Evolutionary conservation across 108 stramenopile species (phyloP), one percentile per base, ranked within the genome.

Genomic region (Bacterosira constricta): DNA sequence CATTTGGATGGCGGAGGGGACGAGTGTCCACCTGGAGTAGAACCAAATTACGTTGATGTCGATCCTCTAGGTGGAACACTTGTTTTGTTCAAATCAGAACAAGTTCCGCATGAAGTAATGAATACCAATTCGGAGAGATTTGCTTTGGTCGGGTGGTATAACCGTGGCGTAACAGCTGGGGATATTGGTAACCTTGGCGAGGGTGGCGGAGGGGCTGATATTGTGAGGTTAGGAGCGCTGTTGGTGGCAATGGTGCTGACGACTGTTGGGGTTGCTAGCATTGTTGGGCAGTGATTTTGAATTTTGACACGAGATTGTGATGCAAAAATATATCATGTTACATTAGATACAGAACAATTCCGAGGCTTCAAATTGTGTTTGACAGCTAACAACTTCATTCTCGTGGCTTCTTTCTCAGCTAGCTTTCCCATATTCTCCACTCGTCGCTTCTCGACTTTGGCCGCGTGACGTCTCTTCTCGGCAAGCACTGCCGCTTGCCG

Each of bases 121-220:
- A 62, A 90, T 60, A 93, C 89, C 11, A 73, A 75, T n/a, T 47
- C 73, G 29, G 85, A 88, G 49, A 66, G 92, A 21, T 65, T 88
- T 47, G 92, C 88, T 9, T 50, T 93, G 11, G 87, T 93, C 6
- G 92, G 92, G 6, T 93, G 92, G 92, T 93, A 66, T 51, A 86
- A 84, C 55, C 44, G 86, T 10, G 77, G 65, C 15, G 81, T 85
- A 10, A 71, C 83, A 15, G 45, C 77, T 11, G 23, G 69, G 5
- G 88, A 88, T 54, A 76, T 88, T 51, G 77, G 57, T 5, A 74
- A 23, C 13, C 63, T 88, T 35, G 82, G 81, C 9, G 62, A n/a
- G 27, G 79, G 59, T 17, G 85, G 39, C 41, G 82, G 72, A 1
- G 47, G 30, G 17, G 51, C 31, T 27, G 78, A 56, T 41, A 41